Evolutionary conservation across 2,329 filamentous ascomycete species (phyloP).

Genomic region (Venturia oleaginea): DNA sequence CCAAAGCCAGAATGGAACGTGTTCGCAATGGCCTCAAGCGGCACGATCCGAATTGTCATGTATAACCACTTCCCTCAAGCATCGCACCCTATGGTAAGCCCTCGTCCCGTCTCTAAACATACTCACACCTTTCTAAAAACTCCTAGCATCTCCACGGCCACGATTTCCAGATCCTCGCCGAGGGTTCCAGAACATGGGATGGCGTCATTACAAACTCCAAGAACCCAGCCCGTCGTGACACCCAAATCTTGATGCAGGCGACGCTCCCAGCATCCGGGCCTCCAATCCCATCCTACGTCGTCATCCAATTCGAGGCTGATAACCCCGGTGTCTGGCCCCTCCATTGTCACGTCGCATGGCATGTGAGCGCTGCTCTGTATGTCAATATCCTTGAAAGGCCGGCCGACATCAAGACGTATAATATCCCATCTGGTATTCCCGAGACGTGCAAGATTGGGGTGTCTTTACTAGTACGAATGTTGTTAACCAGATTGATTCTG

Average conservation of each 20-base stretch:
- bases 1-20: conserved; percentile 38
- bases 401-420: conserved; percentile 29
- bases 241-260: conserved; percentile 27
- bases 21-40: conserved; percentile 33
- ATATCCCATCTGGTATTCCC: conserved; percentile 39
- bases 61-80: conserved; percentile 37
- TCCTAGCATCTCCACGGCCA: conserved; percentile 29
- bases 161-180: conserved; percentile 59
- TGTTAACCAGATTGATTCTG: conserved; percentile 27
- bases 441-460: conserved; percentile 39
- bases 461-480: conserved; percentile 23
- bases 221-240: conserved; percentile 45
- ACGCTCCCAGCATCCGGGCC: conserved; percentile 27
- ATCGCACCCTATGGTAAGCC: conserved; percentile 40
- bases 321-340: conserved; percentile 47
- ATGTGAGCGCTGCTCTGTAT: conserved; percentile 35
- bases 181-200: conserved; percentile 34
- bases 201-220: conserved; percentile 30
- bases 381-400: conserved; percentile 34
- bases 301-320: conserved; percentile 39
- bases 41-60: conserved; percentile 45
- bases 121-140: not conserved
- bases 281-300: conserved; percentile 25
- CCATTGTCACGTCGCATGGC: conserved; percentile 39
- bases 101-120: not conserved